Conservation (phyloP, 768 basidiomycete species). For the Clitopilus passeckerianus region DNA sequence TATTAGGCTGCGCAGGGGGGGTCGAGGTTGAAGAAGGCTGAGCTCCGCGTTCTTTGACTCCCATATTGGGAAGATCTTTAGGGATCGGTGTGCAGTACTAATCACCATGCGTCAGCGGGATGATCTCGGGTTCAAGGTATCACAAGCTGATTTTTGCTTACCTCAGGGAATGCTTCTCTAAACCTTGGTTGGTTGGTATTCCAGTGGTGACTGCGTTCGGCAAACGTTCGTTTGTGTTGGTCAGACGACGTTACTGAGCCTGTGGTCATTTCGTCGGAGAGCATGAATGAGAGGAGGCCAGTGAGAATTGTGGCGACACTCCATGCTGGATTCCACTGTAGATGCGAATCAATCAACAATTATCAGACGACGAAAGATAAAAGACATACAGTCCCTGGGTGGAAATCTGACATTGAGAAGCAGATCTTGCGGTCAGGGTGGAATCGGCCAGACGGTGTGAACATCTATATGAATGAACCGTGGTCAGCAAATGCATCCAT, state of each 20-base stretch:
- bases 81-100: conserved; percentile 68
- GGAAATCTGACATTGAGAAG: conserved; percentile 97
- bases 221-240: conserved; percentile 72
- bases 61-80: conserved; percentile 91
- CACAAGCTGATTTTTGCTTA: conserved; percentile 33
- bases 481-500: neutral
- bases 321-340: conserved; percentile 94
- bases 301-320: conserved; percentile 93
- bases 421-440: conserved; percentile 94
- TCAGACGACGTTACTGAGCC: conserved; percentile 83
- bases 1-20: neutral
- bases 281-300: conserved; percentile 91
- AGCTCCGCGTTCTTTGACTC: conserved; percentile 63
- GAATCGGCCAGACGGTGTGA: conserved; percentile 87
- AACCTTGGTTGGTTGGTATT: conserved; percentile 80
- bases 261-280: conserved; percentile 95
- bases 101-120: neutral
- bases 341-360: neutral
- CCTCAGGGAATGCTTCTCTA: conserved; percentile 84
- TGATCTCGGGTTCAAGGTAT: too few species aligned
- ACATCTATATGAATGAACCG: conserved; percentile 51
- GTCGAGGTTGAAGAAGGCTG: conserved; percentile 17
- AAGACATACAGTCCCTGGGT: conserved; percentile 74
- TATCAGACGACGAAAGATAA: neutral
- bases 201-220: conserved; percentile 78